Percentiles rank a stretch among this genome's conserved stretches.
Conservation (phyloP, 2,329 filamentous ascomycete species). For the Dactylellina leptospora region DNA sequence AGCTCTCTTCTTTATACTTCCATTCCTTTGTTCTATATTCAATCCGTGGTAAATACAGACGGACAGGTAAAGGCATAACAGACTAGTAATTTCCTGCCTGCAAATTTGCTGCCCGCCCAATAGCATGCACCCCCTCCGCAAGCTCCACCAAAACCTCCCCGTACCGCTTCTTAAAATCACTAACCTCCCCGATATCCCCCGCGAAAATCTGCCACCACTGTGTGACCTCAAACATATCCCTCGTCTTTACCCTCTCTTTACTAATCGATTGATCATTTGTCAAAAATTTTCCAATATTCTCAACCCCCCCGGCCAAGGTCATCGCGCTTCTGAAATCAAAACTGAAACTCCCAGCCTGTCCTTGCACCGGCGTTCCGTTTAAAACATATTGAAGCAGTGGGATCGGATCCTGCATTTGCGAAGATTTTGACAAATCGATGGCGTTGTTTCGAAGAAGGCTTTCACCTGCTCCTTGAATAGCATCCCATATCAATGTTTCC, state of each 20-base stretch:
- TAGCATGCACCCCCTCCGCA: not conserved
- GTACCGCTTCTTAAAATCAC: not conserved
- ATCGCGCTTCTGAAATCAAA: not conserved
- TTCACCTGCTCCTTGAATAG: not conserved
- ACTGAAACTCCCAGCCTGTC: not conserved
- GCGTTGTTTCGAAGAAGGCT: too few relatives aligned
- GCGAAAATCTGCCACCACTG: not conserved
- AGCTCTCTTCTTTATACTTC: too few relatives aligned
- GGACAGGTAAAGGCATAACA: too few relatives aligned
- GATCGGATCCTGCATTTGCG: not conserved
- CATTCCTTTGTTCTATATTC: too few relatives aligned
- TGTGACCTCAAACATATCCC: not conserved
- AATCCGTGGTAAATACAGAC: too few relatives aligned
- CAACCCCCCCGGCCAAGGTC: not conserved
- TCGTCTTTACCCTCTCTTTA: not conserved
- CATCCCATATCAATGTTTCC: not conserved
- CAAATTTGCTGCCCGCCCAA: not conserved
- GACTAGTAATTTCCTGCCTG: too few relatives aligned
- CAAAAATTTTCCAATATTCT: not conserved
- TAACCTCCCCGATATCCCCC: not conserved
- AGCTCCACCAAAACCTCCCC: not conserved
- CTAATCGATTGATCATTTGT: not conserved
- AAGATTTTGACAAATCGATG: not conserved
- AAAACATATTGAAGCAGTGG: not conserved
- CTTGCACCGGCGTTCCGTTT: not conserved